A percentile compares a stretch with the other conserved stretches of the same genome.
Evolutionary conservation across 2,329 filamentous ascomycete genomes (phyloP).

Genomic region (Mycosphaerelloides madeirae): DNA sequence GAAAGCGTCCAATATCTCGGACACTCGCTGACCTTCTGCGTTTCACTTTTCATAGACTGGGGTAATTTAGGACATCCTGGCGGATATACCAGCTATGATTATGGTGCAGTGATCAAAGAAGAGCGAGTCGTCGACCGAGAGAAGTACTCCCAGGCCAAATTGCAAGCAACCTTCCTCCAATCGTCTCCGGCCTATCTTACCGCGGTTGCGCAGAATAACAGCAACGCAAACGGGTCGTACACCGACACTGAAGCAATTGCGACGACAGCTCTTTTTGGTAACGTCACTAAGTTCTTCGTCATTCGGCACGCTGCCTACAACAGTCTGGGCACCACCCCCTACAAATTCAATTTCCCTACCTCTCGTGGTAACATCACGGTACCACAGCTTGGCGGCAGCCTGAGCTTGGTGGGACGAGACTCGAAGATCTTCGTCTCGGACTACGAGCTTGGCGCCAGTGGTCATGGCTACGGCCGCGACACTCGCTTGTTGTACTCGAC

Average conservation of each 20-base stretch:
- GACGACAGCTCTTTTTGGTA: constrained; percentile 57
- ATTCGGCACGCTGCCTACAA: constrained; percentile 60
- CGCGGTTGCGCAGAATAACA: constrained; percentile 50
- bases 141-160: constrained; percentile 75
- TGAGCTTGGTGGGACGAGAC: constrained; percentile 59
- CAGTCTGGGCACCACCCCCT: constrained; percentile 53
- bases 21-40: no score
- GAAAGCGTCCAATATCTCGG: no score
- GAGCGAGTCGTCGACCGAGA: constrained; percentile 63
- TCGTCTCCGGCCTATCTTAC: constrained; percentile 66
- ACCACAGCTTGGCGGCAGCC: constrained; percentile 53
- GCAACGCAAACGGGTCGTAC: constrained; percentile 46
- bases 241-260: constrained; percentile 51
- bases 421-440: constrained; percentile 65
- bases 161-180: constrained; percentile 69
- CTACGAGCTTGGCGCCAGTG: constrained; percentile 52
- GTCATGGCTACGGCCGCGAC: constrained; percentile 24
- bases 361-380: constrained; percentile 54
- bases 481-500: constrained; percentile 61
- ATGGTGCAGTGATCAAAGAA: constrained; percentile 62
- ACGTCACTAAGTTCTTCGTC: constrained; percentile 59
- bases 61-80: constrained; percentile 66
- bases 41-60: background rate
- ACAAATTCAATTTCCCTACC: constrained; percentile 60
- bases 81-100: constrained; percentile 55